Evolutionary conservation across 768 basidiomycete genomes (phyloP), one percentile per base, ranked within the genome.

Genomic region (Rubroboletus pulcherrimus): DNA sequence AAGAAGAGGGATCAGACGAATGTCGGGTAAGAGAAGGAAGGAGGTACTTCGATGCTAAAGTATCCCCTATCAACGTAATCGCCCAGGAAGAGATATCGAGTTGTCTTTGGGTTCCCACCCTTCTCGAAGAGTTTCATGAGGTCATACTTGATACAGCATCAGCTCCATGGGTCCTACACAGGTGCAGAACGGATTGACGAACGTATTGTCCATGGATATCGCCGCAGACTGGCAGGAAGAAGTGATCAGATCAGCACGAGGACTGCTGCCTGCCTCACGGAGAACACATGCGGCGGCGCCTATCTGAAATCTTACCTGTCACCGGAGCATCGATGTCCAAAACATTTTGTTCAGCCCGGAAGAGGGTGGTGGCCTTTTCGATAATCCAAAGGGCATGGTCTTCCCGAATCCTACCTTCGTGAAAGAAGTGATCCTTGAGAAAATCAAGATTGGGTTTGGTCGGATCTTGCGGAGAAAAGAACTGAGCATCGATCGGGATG

Each of bases 81-180:
- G 12, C 86, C 86, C 49, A 89, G 70, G 74, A 89, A 87, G 51
- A 87, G 79, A 66, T 89, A 89, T 48, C 86, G 76, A 3, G 86
- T 89, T 35, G 84, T 83, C 51, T 84, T 85, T 2, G 86, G 86
- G 71, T 82, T 87, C 4, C 86, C 86, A 21, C 86, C 87, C 24
- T 88, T 84, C 67, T 89, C 86, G 64, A 89, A 87, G 29, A 89
- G 78, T 68, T 89, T 89, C 86, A 89, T 89, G 53, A 89, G 73
- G 69, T 89, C 86, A 63, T 84, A 89, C 85, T 87, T 58, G 24
- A 64, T 49, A 56, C 38, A 37, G 29, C 21, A 53, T 64, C 38
- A 66, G 56, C 29, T 48, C 39, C 11, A 51, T 42, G 38, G 14
- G 29, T 34, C 24, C n/a, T 37, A 49, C 30, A 46, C 34, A 54